These are phyloP conservation scores for Xylaria sp. DNA, from an alignment of 2,329 filamentous ascomycete species.

Conservation along the genomic window DNA sequence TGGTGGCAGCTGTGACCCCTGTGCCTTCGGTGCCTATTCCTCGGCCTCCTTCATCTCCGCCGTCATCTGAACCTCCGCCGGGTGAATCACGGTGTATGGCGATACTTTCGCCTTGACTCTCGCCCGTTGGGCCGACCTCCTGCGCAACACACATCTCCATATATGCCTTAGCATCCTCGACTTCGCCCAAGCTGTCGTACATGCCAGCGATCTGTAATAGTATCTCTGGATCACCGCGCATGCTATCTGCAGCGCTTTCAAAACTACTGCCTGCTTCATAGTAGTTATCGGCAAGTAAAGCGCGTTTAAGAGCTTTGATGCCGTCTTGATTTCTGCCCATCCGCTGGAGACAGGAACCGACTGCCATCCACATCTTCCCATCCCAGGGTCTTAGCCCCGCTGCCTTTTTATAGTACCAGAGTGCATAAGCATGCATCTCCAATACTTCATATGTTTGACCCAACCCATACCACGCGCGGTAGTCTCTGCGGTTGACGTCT, in stretches of 20 bases:
- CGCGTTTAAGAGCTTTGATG: slow-evolving; percentile 93
- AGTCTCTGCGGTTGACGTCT: slow-evolving; percentile 94
- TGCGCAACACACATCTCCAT: slow-evolving; percentile 97
- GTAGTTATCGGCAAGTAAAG: slow-evolving; percentile 84
- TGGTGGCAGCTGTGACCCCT: slow-evolving; percentile 89
- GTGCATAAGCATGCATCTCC: slow-evolving; percentile 95
- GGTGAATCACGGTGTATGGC: slow-evolving; percentile 62
- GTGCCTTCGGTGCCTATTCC: slow-evolving; percentile 57
- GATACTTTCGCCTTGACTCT: slow-evolving; percentile 54
- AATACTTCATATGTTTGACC: slow-evolving; percentile 97
- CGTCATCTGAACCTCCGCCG: slow-evolving; percentile 46
- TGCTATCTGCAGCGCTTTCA: slow-evolving; percentile 52
- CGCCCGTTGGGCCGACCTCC: slow-evolving; percentile 69
- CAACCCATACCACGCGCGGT: slow-evolving; percentile 96
- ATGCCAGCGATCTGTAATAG: slow-evolving; percentile 87
- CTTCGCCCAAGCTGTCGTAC: slow-evolving; percentile 80
- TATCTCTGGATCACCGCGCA: slow-evolving; percentile 78
- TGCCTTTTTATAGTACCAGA: slow-evolving; percentile 98
- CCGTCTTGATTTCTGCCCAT: slow-evolving; percentile 87
- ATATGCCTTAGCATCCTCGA: slow-evolving; percentile 83
- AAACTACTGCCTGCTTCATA: slow-evolving; percentile 71
- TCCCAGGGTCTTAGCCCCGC: slow-evolving; percentile 94
- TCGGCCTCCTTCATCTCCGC: slow-evolving; percentile 42
- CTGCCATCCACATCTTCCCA: slow-evolving; percentile 98
- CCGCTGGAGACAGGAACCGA: slow-evolving; percentile 88